A percentile compares a stretch with the other conserved stretches of the same genome.
Conservation (phyloP, 768 basidiomycete genomes). For the Agrocybe pediades region DNA sequence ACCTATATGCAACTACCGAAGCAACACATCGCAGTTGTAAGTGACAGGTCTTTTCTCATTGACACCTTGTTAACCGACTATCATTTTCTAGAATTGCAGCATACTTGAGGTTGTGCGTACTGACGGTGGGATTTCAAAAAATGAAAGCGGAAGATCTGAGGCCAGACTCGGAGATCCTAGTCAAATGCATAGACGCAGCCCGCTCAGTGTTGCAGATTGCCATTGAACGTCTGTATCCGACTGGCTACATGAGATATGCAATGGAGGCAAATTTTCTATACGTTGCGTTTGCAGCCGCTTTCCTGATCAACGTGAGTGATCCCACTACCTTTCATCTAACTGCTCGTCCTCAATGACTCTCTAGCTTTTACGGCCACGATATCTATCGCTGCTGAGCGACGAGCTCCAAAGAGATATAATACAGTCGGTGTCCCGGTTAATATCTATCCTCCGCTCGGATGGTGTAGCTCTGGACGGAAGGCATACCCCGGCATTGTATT, state of each 20-base stretch:
- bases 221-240: slow-evolving; percentile 51
- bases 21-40: slow-evolving; percentile 45
- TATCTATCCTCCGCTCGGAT: slow-evolving; percentile 47
- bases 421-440: slow-evolving; percentile 41
- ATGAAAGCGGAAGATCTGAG: slow-evolving; percentile 39
- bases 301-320: slow-evolving; percentile 55
- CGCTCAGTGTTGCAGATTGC: slow-evolving; percentile 57
- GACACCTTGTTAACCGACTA: not conserved
- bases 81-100: slow-evolving; percentile 43
- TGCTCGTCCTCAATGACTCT: slow-evolving; percentile 1
- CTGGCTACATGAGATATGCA: slow-evolving; percentile 55
- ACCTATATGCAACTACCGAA: slow-evolving; percentile 44
- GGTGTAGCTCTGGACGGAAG: slow-evolving; percentile 54
- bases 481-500: slow-evolving; percentile 60
- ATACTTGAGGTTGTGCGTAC: slow-evolving; percentile 58
- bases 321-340: not conserved
- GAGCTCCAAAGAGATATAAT: slow-evolving; percentile 43
- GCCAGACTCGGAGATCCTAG: slow-evolving; percentile 43
- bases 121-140: slow-evolving; percentile 56
- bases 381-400: slow-evolving; percentile 41
- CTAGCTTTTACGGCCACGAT: slow-evolving; percentile 54
- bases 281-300: slow-evolving; percentile 61
- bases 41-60: slow-evolving; percentile 8
- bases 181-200: slow-evolving; percentile 54
- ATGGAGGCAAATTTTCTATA: slow-evolving; percentile 55